Percentiles rank a stretch among this genome's conserved stretches.
phyloP scores from a whole-genome alignment of 805 yeast species.

The Henningerozyma blattae region DNA sequence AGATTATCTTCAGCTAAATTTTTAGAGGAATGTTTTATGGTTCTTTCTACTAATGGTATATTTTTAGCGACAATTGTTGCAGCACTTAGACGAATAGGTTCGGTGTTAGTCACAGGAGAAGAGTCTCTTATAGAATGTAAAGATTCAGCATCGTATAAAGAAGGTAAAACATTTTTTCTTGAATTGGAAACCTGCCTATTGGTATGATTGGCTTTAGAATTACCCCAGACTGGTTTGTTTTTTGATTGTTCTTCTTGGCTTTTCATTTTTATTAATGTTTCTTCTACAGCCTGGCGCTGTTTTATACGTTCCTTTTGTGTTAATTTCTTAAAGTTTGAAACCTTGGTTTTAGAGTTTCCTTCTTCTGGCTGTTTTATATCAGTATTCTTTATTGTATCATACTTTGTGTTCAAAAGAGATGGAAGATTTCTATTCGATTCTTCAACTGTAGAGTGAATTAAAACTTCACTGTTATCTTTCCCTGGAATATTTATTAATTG shows the following conservation, averaged over 20 bases:
- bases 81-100: background rate
- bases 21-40: too few relatives aligned
- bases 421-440: conserved; percentile 5
- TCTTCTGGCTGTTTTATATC: conserved; percentile 1
- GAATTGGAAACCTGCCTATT: background rate
- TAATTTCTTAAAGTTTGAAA: conserved; percentile 16
- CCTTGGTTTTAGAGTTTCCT: conserved; percentile 6
- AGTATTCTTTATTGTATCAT: background rate
- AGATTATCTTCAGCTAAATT: background rate
- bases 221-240: conserved; percentile 16
- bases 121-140: too few relatives aligned
- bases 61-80: background rate
- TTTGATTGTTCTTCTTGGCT: background rate
- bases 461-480: conserved; percentile 6
- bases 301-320: conserved; percentile 20
- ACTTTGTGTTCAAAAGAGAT: conserved; percentile 4
- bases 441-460: conserved; percentile 7
- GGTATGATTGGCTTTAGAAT: background rate
- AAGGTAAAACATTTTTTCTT: conserved; percentile 10
- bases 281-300: conserved; percentile 1
- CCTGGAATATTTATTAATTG: background rate
- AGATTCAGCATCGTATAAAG: conserved; percentile 7
- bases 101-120: background rate
- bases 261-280: conserved; percentile 1
- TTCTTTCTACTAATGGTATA: background rate